phyloP scores from a whole-genome alignment of 495 filamentous ascomycete genomes.

The Durotheca rogersii region DNA sequence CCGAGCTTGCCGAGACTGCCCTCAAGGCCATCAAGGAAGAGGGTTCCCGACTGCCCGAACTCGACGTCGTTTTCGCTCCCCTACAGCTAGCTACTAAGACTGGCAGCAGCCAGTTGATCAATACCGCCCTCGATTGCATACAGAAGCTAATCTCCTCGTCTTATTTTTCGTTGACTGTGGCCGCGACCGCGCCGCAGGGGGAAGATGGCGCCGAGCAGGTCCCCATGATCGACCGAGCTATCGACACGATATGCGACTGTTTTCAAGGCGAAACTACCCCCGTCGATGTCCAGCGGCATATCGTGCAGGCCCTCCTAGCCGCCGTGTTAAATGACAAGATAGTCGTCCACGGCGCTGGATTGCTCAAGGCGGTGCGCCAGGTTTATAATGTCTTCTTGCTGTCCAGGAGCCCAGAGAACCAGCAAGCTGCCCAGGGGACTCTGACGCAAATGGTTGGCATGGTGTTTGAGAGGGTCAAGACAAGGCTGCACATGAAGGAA shows the following conservation, averaged over 20 bases:
- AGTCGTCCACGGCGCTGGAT: slow-evolving; percentile 93
- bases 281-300: slow-evolving; percentile 90
- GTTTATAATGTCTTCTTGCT: slow-evolving; percentile 99
- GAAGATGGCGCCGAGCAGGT: slow-evolving; percentile 54
- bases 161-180: slow-evolving; percentile 81
- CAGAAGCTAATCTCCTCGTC: slow-evolving; percentile 98
- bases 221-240: slow-evolving; percentile 88
- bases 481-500: slow-evolving; percentile 84
- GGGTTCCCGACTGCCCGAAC: slow-evolving; percentile 70
- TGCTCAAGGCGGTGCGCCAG: slow-evolving; percentile 96
- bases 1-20: slow-evolving; percentile 76
- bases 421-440: slow-evolving; percentile 94
- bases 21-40: slow-evolving; percentile 77
- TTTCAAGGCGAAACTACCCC: slow-evolving; percentile 94
- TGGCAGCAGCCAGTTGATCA: slow-evolving; percentile 77
- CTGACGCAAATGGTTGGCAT: slow-evolving; percentile 98
- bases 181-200: slow-evolving; percentile 34
- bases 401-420: slow-evolving; percentile 85
- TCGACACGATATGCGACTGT: slow-evolving; percentile 99
- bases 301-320: slow-evolving; percentile 92
- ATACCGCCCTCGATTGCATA: slow-evolving; percentile 93
- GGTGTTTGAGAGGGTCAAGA: slow-evolving; percentile 92
- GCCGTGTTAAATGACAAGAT: slow-evolving; percentile 98
- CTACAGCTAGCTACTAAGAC: slow-evolving; percentile 84
- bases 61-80: slow-evolving; percentile 88